phyloP scores from a whole-genome alignment of 1,284 basidiomycete species.

The Cronartium quercuum region DNA sequence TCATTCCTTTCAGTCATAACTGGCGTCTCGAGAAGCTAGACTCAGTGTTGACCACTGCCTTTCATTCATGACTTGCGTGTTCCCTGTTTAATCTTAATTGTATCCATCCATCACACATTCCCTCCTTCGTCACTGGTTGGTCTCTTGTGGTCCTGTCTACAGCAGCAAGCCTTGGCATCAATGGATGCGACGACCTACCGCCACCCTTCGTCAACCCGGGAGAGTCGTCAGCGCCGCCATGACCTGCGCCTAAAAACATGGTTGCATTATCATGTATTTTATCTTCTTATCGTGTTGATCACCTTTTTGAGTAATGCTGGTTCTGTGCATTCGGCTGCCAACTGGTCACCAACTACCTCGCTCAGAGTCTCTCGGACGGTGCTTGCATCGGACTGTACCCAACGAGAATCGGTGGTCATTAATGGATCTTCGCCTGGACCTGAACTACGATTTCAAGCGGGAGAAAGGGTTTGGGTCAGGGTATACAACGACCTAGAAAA shows the following conservation, averaged over 20 bases:
- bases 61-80: too few relatives aligned
- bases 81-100: too few relatives aligned
- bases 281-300: background rate
- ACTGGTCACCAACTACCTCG: constrained; percentile 13
- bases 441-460: constrained; percentile 19
- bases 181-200: background rate
- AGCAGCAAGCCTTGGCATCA: too few relatives aligned
- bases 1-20: too few relatives aligned
- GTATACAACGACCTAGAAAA: constrained; percentile 32
- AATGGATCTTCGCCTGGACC: constrained; percentile 31
- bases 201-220: too few relatives aligned
- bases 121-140: too few relatives aligned
- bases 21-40: too few relatives aligned
- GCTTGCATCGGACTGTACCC: constrained; percentile 15
- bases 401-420: constrained; percentile 15
- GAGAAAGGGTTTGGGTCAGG: constrained; percentile 29
- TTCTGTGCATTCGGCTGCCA: background rate
- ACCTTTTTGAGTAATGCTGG: background rate
- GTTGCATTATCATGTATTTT: background rate
- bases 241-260: too few relatives aligned
- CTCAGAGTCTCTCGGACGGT: constrained; percentile 4
- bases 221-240: too few relatives aligned
- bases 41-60: too few relatives aligned
- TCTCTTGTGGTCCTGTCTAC: too few relatives aligned
- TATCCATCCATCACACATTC: too few relatives aligned